These are phyloP conservation scores for Cercospora sp. DNA, from an alignment of 2,329 filamentous ascomycete genomes.

Conservation along the genomic window DNA sequence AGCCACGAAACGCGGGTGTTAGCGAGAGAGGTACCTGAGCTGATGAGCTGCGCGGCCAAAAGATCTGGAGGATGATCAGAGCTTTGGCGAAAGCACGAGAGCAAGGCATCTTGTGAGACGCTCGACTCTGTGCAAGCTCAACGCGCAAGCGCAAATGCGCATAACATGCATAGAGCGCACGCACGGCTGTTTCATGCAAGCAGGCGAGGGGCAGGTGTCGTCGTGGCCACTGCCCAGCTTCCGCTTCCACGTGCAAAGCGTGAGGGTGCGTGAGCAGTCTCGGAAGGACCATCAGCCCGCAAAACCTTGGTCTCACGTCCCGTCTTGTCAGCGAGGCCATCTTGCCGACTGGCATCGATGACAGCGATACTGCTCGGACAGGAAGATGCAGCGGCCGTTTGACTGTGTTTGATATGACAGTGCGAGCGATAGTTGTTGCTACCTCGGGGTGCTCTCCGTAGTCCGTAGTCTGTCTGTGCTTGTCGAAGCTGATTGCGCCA, in stretches of 20 bases:
- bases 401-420: neutral
- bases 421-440: neutral
- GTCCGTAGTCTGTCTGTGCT: neutral
- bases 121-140: neutral
- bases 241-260: neutral
- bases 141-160: neutral
- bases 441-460: neutral
- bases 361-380: neutral
- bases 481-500: neutral
- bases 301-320: neutral
- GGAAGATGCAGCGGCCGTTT: neutral
- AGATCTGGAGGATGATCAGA: neutral
- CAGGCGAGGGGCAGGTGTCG: neutral
- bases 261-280: neutral
- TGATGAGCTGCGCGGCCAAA: constrained; percentile 7
- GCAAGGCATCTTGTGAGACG: constrained; percentile 7
- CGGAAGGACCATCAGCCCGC: neutral
- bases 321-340: neutral
- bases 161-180: neutral
- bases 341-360: neutral
- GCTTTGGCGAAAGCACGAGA: neutral
- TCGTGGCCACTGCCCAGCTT: neutral
- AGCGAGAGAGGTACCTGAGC: constrained; percentile 2
- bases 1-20: constrained; percentile 6
- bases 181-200: neutral